Evolutionary conservation across 2,329 filamentous ascomycete genomes (phyloP).

Genomic region (Helminthosporium solani): DNA sequence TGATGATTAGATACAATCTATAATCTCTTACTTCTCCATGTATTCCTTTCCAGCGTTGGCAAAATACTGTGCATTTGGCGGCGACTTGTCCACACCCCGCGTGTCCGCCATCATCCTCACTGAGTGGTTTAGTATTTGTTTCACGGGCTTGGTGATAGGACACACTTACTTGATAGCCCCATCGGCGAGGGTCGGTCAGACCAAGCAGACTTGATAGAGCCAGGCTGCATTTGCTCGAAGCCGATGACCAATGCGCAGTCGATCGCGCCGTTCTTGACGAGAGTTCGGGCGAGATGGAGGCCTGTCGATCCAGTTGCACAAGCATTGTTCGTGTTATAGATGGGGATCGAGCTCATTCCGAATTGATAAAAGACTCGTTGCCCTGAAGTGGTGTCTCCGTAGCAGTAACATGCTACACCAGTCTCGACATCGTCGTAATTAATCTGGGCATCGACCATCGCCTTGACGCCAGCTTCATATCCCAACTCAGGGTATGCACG

Average conservation of each 20-base stretch:
- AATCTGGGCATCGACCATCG: conserved; percentile 77
- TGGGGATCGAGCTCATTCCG: conserved; percentile 88
- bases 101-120: conserved; percentile 80
- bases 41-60: conserved; percentile 92
- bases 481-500: conserved; percentile 92
- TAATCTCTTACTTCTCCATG: conserved; percentile 86
- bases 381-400: conserved; percentile 90
- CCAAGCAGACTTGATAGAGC: conserved; percentile 76
- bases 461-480: conserved; percentile 87
- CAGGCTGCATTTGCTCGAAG: conserved; percentile 96
- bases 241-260: conserved; percentile 89
- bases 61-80: conserved; percentile 87
- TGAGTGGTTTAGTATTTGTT: no score
- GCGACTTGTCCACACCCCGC: conserved; percentile 73
- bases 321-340: conserved; percentile 98
- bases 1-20: not conserved
- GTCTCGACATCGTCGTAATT: conserved; percentile 95
- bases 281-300: conserved; percentile 74
- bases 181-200: conserved; percentile 79
- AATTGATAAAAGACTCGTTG: conserved; percentile 98
- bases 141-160: no score
- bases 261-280: conserved; percentile 75
- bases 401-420: conserved; percentile 92
- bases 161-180: conserved; percentile 67
- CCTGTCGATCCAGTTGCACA: conserved; percentile 92